Conservation (phyloP, 192 early-diverging fungal species). For the Dissophora ornata region DNA sequence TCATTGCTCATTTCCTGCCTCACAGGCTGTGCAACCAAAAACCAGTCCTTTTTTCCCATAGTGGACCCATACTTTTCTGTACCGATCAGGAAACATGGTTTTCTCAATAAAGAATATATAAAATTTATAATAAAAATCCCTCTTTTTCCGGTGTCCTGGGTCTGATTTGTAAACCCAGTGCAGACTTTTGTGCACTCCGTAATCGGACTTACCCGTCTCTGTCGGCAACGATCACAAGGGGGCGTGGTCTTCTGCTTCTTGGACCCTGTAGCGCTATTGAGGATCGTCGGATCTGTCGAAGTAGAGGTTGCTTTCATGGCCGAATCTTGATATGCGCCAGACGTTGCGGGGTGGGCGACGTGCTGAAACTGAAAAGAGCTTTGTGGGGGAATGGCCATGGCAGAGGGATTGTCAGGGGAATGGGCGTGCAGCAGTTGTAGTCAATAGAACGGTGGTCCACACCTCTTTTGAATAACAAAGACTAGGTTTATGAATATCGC, state of each 20-base stretch:
- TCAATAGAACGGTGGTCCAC: no score
- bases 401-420: background rate
- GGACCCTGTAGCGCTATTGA: slow-evolving; percentile 4
- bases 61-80: no score
- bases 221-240: slow-evolving; percentile 49
- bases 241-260: slow-evolving; percentile 48
- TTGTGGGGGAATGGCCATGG: slow-evolving; percentile 25
- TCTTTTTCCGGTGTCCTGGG: background rate
- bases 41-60: no score
- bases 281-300: background rate
- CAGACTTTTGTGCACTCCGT: background rate
- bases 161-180: background rate
- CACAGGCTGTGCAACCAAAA: no score
- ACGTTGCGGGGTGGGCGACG: slow-evolving; percentile 10
- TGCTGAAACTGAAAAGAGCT: slow-evolving; percentile 37
- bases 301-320: slow-evolving; percentile 5
- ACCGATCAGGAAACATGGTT: no score
- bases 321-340: slow-evolving; percentile 9
- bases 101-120: no score
- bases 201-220: slow-evolving; percentile 33
- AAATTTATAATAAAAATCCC: no score
- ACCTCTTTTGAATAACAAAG: background rate
- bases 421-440: background rate
- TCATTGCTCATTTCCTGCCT: no score
- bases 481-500: slow-evolving; percentile 3